These are phyloP conservation scores for Lichina pygmaea DNA, from an alignment of 495 filamentous ascomycete genomes.

Conservation along the genomic window DNA sequence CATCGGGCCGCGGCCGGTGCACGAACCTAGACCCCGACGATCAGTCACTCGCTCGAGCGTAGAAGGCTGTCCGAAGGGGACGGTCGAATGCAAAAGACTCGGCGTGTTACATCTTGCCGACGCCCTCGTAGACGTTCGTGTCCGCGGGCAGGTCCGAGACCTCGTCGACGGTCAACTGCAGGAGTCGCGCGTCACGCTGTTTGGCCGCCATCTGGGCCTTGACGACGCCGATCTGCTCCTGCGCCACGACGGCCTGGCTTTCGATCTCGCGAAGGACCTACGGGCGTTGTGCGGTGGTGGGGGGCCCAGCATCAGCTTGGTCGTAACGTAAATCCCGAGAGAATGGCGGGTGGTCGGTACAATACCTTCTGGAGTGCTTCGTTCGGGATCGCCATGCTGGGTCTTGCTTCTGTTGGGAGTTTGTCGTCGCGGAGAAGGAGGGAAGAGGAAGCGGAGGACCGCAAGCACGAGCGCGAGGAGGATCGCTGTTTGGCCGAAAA, in stretches of 20 bases:
- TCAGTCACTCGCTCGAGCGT: slow-evolving; percentile 1
- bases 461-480: too few relatives aligned
- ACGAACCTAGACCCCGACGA: slow-evolving; percentile 46
- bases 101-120: slow-evolving; percentile 70
- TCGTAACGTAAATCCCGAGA: too few relatives aligned
- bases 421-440: background rate
- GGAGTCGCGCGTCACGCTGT: slow-evolving; percentile 66
- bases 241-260: slow-evolving; percentile 55
- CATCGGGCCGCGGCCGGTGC: slow-evolving; percentile 35
- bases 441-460: too few relatives aligned
- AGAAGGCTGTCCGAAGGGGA: background rate
- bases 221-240: slow-evolving; percentile 77
- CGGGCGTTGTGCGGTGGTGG: background rate
- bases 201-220: slow-evolving; percentile 65
- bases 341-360: too few relatives aligned
- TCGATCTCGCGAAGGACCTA: slow-evolving; percentile 90
- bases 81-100: background rate
- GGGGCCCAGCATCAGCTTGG: slow-evolving; percentile 3
- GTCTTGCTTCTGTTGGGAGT: background rate
- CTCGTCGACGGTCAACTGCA: slow-evolving; percentile 70
- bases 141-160: slow-evolving; percentile 46
- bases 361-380: slow-evolving; percentile 89
- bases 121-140: slow-evolving; percentile 75
- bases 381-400: slow-evolving; percentile 77
- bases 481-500: too few relatives aligned